phyloP scores from a whole-genome alignment of 495 filamentous ascomycete genomes.

The Penicillium waksmanii region DNA sequence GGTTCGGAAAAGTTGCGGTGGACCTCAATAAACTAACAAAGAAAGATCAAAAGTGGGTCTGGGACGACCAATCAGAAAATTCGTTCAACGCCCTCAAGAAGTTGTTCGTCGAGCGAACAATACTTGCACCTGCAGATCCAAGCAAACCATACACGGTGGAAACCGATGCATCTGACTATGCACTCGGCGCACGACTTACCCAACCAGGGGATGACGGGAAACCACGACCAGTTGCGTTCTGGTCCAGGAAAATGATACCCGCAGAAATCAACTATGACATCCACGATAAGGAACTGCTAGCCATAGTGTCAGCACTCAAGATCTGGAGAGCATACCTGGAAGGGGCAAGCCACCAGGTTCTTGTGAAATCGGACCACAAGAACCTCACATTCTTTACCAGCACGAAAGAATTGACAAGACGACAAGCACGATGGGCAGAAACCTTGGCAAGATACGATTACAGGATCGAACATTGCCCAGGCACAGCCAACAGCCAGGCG shows the following conservation, averaged over 20 bases:
- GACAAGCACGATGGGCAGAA: constrained; percentile 19
- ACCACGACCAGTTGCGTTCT: constrained; percentile 24
- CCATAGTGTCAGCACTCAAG: constrained; percentile 30
- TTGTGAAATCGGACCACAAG: constrained; percentile 23
- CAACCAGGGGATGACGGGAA: constrained; percentile 1
- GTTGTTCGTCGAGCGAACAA: not conserved
- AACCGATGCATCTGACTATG: constrained; percentile 18
- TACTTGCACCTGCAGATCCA: constrained; percentile 14
- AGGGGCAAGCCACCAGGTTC: constrained; percentile 12
- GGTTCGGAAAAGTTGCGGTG: constrained; percentile 7
- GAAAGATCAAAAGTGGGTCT: constrained; percentile 17
- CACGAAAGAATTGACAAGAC: constrained; percentile 19
- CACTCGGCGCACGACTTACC: constrained; percentile 9
- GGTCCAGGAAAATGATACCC: constrained; percentile 26
- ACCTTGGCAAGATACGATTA: constrained; percentile 17
- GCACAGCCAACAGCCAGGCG: constrained; percentile 17
- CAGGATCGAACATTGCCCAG: constrained; percentile 20
- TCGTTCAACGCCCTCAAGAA: constrained; percentile 18
- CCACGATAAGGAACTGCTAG: constrained; percentile 34
- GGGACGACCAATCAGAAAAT: constrained; percentile 5
- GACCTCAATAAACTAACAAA: constrained; percentile 9
- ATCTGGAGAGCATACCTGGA: constrained; percentile 31
- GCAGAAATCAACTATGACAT: constrained; percentile 39
- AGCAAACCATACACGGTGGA: constrained; percentile 15
- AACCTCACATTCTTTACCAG: constrained; percentile 27